phyloP scores from a whole-genome alignment of 345 rosid species.

The Citrus hindsii region DNA sequence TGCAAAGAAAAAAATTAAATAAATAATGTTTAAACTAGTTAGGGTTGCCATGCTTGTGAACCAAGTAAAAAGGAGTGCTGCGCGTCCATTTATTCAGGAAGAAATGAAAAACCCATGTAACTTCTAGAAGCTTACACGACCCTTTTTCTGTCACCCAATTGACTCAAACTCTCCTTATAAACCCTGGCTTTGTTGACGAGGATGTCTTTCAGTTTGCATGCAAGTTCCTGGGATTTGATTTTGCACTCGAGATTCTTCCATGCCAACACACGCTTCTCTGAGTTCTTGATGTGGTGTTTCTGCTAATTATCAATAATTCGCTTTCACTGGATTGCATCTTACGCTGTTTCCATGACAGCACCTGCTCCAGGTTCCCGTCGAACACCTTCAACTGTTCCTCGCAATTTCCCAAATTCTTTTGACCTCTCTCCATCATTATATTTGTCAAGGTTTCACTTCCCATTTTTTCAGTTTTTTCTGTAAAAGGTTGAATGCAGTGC shows the following conservation, averaged over 20 bases:
- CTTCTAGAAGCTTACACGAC: not conserved
- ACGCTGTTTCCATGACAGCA: slow-evolving; percentile 60
- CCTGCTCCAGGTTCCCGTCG: slow-evolving; percentile 62
- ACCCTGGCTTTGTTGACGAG: slow-evolving; percentile 74
- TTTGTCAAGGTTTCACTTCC: too few species aligned
- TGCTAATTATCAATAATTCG: slow-evolving; percentile 66
- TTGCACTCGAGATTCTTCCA: slow-evolving; percentile 59
- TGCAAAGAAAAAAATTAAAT: too few species aligned
- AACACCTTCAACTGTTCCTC: slow-evolving; percentile 23
- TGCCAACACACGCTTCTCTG: slow-evolving; percentile 87
- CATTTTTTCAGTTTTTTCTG: too few species aligned
- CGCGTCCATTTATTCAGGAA: not conserved
- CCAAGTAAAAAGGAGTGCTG: not conserved
- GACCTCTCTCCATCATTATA: too few species aligned
- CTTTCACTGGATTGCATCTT: slow-evolving; percentile 84
- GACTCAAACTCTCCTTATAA: slow-evolving; percentile 19
- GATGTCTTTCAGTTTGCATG: slow-evolving; percentile 73
- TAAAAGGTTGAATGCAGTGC: too few species aligned
- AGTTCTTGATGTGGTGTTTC: slow-evolving; percentile 73
- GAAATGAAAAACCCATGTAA: not conserved
- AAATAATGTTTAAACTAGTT: too few species aligned
- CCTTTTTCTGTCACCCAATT: not conserved
- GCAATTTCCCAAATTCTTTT: too few species aligned
- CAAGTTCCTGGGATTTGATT: slow-evolving; percentile 64
- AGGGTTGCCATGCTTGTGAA: not conserved